Percentiles rank a stretch among this genome's conserved stretches.
Evolutionary conservation across 1,284 basidiomycete species (phyloP).

Genomic region (Inonotus obliquus): DNA sequence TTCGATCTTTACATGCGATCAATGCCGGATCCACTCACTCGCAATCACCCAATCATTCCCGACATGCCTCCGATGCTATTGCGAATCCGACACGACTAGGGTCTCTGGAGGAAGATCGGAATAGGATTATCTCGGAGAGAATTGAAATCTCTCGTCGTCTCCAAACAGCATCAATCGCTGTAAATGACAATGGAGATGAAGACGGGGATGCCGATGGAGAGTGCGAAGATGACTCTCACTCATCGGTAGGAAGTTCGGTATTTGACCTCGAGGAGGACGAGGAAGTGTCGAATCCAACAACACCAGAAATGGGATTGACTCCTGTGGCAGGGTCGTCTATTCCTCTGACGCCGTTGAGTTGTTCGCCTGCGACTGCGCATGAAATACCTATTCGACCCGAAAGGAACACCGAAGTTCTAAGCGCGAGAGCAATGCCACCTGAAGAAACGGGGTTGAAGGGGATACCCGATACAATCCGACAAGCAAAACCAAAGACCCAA

Average conservation of each 20-base stretch:
- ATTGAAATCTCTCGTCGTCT: neutral
- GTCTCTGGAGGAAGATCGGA: neutral
- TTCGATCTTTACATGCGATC: neutral
- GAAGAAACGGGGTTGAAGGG: neutral
- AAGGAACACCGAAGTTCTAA: neutral
- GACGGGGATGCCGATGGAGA: neutral
- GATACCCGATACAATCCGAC: neutral
- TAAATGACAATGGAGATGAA: neutral
- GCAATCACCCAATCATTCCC: neutral
- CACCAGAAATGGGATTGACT: neutral
- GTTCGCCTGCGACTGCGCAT: slow-evolving; percentile 6
- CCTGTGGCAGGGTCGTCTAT: neutral
- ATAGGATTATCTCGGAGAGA: neutral
- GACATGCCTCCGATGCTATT: neutral
- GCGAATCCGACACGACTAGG: neutral
- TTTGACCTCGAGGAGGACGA: slow-evolving; percentile 1
- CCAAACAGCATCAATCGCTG: too few relatives aligned
- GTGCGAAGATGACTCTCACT: neutral
- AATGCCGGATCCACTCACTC: neutral
- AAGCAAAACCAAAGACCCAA: neutral
- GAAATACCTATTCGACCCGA: neutral
- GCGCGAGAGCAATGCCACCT: neutral
- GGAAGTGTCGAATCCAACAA: slow-evolving; percentile 5
- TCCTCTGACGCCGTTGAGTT: slow-evolving; percentile 9
- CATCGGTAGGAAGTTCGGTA: slow-evolving; percentile 9